Conservation (phyloP, 345 rosid species). For the Leavenworthia alabamica region DNA sequence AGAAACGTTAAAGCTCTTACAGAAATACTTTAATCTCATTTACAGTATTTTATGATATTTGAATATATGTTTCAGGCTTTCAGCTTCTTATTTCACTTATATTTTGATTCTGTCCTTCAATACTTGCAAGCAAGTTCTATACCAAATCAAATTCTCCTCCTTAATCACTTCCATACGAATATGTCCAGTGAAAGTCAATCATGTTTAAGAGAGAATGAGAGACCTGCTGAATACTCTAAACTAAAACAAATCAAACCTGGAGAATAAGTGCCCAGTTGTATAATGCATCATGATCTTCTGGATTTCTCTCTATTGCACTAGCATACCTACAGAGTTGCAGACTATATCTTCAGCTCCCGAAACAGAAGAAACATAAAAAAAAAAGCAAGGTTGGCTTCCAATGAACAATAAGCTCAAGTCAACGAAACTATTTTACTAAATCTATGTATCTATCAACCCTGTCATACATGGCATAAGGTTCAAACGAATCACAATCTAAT, state of each 20-base stretch:
- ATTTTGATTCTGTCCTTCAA: background rate
- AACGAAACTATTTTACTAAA: background rate
- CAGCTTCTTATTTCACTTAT: background rate
- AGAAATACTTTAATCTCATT: background rate
- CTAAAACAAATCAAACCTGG: slow-evolving; percentile 52
- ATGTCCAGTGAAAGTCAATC: background rate
- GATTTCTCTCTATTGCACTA: slow-evolving; percentile 74
- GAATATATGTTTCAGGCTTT: background rate
- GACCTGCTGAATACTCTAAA: background rate
- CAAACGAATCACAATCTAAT: background rate
- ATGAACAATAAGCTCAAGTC: slow-evolving; percentile 1
- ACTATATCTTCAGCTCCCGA: background rate
- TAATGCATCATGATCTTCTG: slow-evolving; percentile 92
- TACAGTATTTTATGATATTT: background rate
- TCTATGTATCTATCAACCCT: background rate
- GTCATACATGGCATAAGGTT: background rate
- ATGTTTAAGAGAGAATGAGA: background rate
- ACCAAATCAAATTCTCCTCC: background rate
- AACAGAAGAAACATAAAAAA: slow-evolving; percentile 4
- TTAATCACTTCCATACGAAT: background rate
- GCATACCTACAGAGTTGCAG: slow-evolving; percentile 64
- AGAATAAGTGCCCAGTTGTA: slow-evolving; percentile 99
- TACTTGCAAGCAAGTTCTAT: background rate
- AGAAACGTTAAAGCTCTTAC: no score
- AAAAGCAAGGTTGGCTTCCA: background rate